Conservation (phyloP, 495 filamentous ascomycete genomes). For the Talaromyces borbonicus region DNA sequence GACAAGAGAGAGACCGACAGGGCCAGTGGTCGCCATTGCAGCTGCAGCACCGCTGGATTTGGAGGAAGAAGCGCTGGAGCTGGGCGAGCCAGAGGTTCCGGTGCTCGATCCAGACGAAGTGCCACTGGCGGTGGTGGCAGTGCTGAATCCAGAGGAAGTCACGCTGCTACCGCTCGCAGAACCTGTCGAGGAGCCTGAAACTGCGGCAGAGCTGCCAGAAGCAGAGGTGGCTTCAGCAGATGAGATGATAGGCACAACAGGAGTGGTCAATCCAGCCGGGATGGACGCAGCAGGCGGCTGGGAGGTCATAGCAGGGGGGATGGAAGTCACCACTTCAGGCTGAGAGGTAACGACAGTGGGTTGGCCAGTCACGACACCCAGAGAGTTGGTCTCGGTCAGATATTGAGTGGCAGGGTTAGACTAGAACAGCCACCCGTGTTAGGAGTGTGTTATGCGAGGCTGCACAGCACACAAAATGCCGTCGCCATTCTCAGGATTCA, state of each 20-base stretch:
- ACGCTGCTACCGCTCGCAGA: slow-evolving; percentile 13
- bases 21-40: slow-evolving; percentile 23
- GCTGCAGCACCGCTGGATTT: slow-evolving; percentile 26
- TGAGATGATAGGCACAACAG: slow-evolving; percentile 8
- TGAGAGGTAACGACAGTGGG: slow-evolving; percentile 25
- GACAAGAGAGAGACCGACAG: slow-evolving; percentile 9
- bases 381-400: slow-evolving; percentile 43
- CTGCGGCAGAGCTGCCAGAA: slow-evolving; percentile 8
- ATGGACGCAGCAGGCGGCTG: slow-evolving; percentile 35
- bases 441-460: not conserved
- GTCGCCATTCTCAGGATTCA: not conserved
- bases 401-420: slow-evolving; percentile 34
- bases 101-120: slow-evolving; percentile 14
- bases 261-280: slow-evolving; percentile 35
- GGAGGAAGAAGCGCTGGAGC: slow-evolving; percentile 20
- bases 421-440: no score
- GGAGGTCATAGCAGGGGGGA: slow-evolving; percentile 34
- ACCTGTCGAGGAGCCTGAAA: slow-evolving; percentile 14
- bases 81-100: slow-evolving; percentile 16
- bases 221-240: slow-evolving; percentile 13
- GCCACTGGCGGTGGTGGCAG: slow-evolving; percentile 13
- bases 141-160: slow-evolving; percentile 10
- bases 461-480: not conserved
- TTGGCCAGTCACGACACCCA: slow-evolving; percentile 47
- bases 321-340: slow-evolving; percentile 27